Evolutionary conservation across 306 rosid species (phyloP).

Genomic region (Rosa rugosa): DNA sequence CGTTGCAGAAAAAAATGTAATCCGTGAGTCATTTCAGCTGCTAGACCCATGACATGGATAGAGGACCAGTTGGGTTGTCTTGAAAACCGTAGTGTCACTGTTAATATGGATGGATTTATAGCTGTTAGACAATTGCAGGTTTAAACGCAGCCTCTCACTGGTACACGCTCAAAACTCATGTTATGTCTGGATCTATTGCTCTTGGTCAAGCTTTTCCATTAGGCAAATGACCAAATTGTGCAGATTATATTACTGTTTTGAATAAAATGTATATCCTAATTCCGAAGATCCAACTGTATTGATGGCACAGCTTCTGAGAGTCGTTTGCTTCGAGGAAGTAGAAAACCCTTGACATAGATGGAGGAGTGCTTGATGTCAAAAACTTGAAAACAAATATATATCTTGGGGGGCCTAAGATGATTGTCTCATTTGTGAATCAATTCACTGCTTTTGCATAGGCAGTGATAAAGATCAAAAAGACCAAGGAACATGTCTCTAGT

Average conservation of each 20-base stretch:
- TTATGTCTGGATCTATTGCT: background rate
- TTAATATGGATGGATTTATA: background rate
- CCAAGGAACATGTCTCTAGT: background rate
- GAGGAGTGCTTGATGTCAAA: background rate
- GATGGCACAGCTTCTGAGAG: background rate
- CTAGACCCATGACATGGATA: background rate
- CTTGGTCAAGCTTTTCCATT: background rate
- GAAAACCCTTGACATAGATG: background rate
- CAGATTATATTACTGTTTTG: background rate
- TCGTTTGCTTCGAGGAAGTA: background rate
- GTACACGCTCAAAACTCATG: background rate
- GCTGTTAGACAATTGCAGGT: background rate
- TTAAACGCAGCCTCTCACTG: background rate
- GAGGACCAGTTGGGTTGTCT: background rate
- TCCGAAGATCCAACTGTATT: background rate
- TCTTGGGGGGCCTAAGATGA: background rate
- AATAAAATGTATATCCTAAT: background rate
- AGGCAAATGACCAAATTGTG: background rate
- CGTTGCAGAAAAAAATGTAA: background rate
- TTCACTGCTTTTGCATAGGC: background rate
- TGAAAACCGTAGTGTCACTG: background rate
- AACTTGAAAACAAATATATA: background rate
- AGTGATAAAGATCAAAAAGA: too few species aligned
- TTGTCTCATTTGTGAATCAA: background rate
- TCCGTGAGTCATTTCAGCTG: background rate